Conservation (phyloP, 2,329 filamentous ascomycete species). For the Cercospora sojina region DNA sequence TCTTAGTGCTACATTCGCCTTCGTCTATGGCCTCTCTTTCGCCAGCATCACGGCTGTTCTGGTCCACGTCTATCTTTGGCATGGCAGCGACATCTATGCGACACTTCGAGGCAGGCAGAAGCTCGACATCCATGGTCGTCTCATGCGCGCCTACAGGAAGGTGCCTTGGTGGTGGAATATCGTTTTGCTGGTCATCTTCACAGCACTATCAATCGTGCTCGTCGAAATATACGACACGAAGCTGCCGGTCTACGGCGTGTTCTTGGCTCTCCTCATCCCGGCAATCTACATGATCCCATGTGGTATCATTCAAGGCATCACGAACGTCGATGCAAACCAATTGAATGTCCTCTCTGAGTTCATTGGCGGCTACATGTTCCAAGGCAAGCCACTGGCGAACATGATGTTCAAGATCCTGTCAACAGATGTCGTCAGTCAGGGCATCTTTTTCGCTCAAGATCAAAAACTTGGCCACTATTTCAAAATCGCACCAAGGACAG, state of each 20-base stretch:
- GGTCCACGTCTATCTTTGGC: constrained; percentile 40
- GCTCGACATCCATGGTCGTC: constrained; percentile 61
- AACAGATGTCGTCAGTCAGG: constrained; percentile 38
- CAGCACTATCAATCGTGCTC: constrained; percentile 31
- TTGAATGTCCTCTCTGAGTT: constrained; percentile 49
- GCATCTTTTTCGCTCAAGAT: constrained; percentile 36
- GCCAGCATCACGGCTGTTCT: constrained; percentile 41
- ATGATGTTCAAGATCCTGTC: constrained; percentile 36
- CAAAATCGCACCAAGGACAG: constrained; percentile 45
- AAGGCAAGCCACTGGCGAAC: constrained; percentile 40
- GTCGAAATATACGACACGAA: constrained; percentile 32
- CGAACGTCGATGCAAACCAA: constrained; percentile 44
- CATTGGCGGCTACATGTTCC: constrained; percentile 52
- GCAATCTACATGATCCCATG: constrained; percentile 84
- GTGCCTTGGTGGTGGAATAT: constrained; percentile 70
- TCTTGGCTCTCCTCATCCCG: constrained; percentile 75
- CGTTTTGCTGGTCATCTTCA: constrained; percentile 29
- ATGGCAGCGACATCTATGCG: constrained; percentile 39
- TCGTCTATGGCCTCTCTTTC: constrained; percentile 42
- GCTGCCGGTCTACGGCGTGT: constrained; percentile 75
- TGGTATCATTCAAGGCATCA: constrained; percentile 90
- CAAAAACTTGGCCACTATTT: constrained; percentile 43
- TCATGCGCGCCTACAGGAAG: constrained; percentile 81
- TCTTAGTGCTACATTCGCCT: constrained; percentile 41
- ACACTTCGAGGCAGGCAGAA: constrained; percentile 30